Base-by-base conservation (phyloP, 1,139 yeast species). In the Yamadazyma diospyri region DNA sequence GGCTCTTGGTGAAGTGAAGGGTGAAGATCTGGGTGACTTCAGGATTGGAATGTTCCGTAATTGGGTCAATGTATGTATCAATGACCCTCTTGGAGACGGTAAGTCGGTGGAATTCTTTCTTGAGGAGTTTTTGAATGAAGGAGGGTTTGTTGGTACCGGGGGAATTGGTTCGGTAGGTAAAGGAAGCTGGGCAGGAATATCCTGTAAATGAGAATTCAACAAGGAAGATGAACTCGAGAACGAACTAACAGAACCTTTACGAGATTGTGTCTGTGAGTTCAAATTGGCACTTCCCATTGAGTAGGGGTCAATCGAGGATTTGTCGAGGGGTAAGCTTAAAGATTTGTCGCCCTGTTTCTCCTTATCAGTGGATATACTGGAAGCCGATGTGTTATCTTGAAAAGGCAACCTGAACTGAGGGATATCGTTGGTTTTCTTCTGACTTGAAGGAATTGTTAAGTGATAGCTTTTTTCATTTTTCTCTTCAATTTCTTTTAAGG, bases 361-460 rank as follows among this genome's bases (percentile, higher is more conserved):
- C 18, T 32, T 30, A 12, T 23, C 32, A 10, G 24, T 10, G 6
- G 34, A 20, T 13, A 14, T 11, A 17, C 9, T 23, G 20, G 29
- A 27, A 9, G n/a, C 18, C 11, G 26, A 15, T 9, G 32, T 10
- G 5, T 37, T 19, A 16, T 77, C 80, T 44, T 77, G 82, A 46
- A 79, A 80, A 0, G 87, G 87, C n/a, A 76, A 62, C 47, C 87
- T 63, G 49, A 80, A 80, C 30, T 62, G 69, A 1, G 73, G 74
- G 3, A 61, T 58, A 11, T 66, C 74, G 33, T 61, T 62, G 5
- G 50, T 30, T 21, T 52, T 51, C n/a, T 50, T 46, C 2, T 48
- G 40, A 1, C 56, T 52, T 21, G 47, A 29, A 1, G 59, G 57
- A 27, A 60, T 43, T 2, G 61, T 40, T n/a, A 59, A 36, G 21